Evolutionary conservation across 2,329 filamentous ascomycete species (phyloP).

Genomic region (Pleoardoris graminearum): DNA sequence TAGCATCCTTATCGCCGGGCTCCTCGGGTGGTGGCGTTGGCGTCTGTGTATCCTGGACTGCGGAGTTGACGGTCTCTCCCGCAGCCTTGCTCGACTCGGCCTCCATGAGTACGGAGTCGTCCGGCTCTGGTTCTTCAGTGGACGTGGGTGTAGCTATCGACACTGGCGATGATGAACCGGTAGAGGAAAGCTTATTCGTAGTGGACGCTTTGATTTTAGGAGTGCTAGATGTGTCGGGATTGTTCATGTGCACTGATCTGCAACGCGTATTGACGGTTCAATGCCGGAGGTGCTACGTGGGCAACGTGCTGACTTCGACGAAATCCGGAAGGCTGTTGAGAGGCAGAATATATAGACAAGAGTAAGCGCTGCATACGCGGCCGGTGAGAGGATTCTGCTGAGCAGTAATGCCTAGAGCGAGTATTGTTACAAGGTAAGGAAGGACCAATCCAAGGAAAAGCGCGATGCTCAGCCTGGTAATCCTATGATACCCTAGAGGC

Average conservation of each 20-base stretch:
- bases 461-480: not conserved
- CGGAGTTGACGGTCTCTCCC: conserved; percentile 5
- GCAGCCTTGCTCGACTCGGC: conserved; percentile 9
- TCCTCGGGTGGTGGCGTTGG: conserved; percentile 5
- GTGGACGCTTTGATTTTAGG: conserved; percentile 14
- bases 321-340: not conserved
- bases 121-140: conserved; percentile 21
- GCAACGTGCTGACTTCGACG: not conserved
- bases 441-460: not conserved
- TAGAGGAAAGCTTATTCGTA: conserved; percentile 19
- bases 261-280: not conserved
- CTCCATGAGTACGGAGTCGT: conserved; percentile 19
- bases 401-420: not conserved
- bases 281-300: conserved; percentile 1
- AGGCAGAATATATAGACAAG: not conserved
- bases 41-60: conserved; percentile 10
- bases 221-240: conserved; percentile 16
- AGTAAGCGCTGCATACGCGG: not conserved
- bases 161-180: conserved; percentile 29
- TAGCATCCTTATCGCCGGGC: conserved; percentile 14
- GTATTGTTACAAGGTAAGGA: not conserved
- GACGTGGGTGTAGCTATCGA: conserved; percentile 30
- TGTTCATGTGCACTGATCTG: conserved; percentile 21
- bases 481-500: not conserved
- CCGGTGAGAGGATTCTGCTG: not conserved